These are phyloP conservation scores for Chaetomium cochliodes DNA, from an alignment of 495 filamentous ascomycete genomes.

Conservation along the genomic window DNA sequence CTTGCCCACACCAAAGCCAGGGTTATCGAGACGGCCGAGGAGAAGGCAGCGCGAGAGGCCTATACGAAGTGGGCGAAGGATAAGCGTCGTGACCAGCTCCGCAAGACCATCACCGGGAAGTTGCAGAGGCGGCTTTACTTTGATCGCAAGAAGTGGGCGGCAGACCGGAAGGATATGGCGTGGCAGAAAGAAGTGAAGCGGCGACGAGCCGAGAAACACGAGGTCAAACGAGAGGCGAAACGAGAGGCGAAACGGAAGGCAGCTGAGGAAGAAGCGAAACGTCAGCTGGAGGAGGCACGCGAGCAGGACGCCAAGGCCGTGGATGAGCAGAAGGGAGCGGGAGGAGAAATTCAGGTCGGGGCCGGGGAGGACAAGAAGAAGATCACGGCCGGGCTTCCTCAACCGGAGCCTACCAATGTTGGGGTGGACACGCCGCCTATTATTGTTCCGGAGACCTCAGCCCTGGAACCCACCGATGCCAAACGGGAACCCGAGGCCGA, in stretches of 20 bases:
- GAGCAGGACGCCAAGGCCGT: neutral
- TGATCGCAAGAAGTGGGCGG: slow-evolving; percentile 12
- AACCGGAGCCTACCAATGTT: slow-evolving; percentile 18
- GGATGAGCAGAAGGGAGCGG: neutral
- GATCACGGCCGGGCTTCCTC: slow-evolving; percentile 10
- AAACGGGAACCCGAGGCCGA: neutral
- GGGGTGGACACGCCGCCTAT: slow-evolving; percentile 26
- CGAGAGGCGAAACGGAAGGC: slow-evolving; percentile 18
- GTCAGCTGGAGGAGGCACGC: neutral
- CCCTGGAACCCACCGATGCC: neutral
- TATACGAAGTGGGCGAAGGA: slow-evolving; percentile 43
- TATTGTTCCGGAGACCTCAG: slow-evolving; percentile 10
- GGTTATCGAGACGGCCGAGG: slow-evolving; percentile 62
- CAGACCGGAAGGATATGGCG: slow-evolving; percentile 19
- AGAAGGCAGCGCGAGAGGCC: slow-evolving; percentile 53
- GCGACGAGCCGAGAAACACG: slow-evolving; percentile 32
- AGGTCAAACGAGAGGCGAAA: slow-evolving; percentile 33
- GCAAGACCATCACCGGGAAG: slow-evolving; percentile 28
- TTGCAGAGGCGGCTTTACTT: slow-evolving; percentile 29
- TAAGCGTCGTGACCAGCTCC: slow-evolving; percentile 50
- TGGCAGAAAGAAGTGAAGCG: slow-evolving; percentile 34
- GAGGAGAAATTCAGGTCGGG: neutral
- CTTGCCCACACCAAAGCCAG: slow-evolving; percentile 78
- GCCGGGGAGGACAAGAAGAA: neutral
- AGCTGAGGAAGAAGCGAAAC: slow-evolving; percentile 21